Evolutionary conservation across 1,139 yeast species (phyloP), one percentile per base, ranked within the genome.

Genomic region (Lodderomyces theae): DNA sequence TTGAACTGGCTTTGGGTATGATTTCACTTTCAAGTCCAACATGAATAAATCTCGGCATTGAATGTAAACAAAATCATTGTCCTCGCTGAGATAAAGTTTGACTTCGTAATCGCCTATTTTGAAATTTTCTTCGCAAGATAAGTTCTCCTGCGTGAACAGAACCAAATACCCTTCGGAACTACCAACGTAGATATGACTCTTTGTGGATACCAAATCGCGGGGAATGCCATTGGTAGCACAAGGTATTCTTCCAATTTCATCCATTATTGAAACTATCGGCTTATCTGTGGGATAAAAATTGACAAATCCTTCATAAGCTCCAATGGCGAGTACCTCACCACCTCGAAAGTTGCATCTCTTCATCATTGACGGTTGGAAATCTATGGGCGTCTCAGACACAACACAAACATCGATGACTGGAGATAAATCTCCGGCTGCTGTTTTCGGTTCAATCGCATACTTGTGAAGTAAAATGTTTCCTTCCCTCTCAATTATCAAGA

Each of bases 41-140:
- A 67, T 56, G 80, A 82, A 79, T 3, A 69, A 38, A 12, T 58
- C 54, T 36, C 68, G 66, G 13, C 75, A 63, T 7, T 57, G 45
- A 1, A 74, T 54, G 18, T 63, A 53, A 1, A 67, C 40, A 13
- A 57, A 47, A 10, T 54, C 50, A 0, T 42, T 37, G 36, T 60
- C 60, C 2, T 35, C 55, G 49, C n/a, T 63, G 54, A 10, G 18
- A 10, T 29, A 19, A 3, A 47, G 26, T 19, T 24, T 41, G 8
- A 54, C 51, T 11, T 41, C 47, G 5, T 60, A 50, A 10, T 60
- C 61, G 21, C 70, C 64, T 8, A 69, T 37, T 30, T 48, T 46
- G 15, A 60, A 50, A 29, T 47, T 56, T 5, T 48, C 47, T 1
- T 43, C 41, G 25, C 54, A 47, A n/a, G 35, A 21, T 5, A 24